Percentiles rank a stretch among this genome's conserved stretches.
Conservation (phyloP, 2,329 filamentous ascomycete genomes). For the Xylariaceae sp. region DNA sequence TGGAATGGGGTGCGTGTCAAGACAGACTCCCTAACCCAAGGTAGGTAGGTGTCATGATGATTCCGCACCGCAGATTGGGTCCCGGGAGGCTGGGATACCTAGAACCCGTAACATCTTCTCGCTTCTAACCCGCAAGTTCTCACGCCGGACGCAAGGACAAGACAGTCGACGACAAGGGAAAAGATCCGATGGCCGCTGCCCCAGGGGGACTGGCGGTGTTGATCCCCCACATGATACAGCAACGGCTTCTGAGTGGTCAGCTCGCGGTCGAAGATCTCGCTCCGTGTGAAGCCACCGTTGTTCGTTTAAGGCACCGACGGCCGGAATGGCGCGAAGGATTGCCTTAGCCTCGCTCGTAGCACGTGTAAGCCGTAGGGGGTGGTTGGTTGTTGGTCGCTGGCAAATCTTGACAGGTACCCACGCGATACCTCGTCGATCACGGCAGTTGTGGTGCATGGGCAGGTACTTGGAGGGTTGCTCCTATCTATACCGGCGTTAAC, state of each 20-base stretch:
- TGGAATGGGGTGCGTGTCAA: too few relatives aligned
- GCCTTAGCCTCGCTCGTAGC: background rate
- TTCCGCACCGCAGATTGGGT: background rate
- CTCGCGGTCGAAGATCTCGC: background rate
- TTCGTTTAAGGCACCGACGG: background rate
- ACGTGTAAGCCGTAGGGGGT: too few relatives aligned
- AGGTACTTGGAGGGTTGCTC: too few relatives aligned
- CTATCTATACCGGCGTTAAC: too few relatives aligned
- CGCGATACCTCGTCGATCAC: too few relatives aligned
- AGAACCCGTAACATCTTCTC: too few relatives aligned
- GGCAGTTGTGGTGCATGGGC: too few relatives aligned
- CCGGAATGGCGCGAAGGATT: background rate
- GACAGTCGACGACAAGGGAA: background rate
- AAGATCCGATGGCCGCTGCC: background rate
- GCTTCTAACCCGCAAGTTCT: too few relatives aligned
- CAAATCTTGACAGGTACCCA: too few relatives aligned
- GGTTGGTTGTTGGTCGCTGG: too few relatives aligned
- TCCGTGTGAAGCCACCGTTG: background rate
- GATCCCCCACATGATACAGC: slow-evolving; percentile 12
- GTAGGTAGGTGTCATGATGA: background rate
- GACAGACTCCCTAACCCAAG: too few relatives aligned
- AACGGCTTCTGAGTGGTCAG: slow-evolving; percentile 14
- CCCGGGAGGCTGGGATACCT: background rate
- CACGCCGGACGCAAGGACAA: too few relatives aligned
- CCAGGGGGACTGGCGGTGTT: background rate